Conservation (phyloP, 768 basidiomycete species). For the Calocera viscosa region DNA sequence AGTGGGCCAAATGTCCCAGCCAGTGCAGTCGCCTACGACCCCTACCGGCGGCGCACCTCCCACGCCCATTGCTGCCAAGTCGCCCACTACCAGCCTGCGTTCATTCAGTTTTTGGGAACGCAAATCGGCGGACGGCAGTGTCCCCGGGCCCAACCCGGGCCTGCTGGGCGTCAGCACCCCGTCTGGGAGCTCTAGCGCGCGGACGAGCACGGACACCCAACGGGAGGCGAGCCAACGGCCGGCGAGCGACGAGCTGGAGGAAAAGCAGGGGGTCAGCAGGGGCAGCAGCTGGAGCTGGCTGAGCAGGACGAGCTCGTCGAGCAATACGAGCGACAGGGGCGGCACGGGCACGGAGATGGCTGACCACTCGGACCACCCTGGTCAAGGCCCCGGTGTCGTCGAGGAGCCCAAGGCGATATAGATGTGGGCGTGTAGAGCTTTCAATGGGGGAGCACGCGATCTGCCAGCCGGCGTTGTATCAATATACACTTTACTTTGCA, state of each 20-base stretch:
- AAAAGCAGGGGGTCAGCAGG: neutral
- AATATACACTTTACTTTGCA: too few relatives aligned
- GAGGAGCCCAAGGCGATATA: too few relatives aligned
- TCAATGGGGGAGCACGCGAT: too few relatives aligned
- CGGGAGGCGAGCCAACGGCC: neutral
- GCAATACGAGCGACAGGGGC: neutral
- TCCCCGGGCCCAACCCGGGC: neutral
- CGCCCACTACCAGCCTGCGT: neutral
- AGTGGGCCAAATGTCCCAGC: neutral
- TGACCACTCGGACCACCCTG: too few relatives aligned
- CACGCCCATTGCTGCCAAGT: neutral
- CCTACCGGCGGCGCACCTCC: neutral
- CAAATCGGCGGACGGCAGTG: neutral
- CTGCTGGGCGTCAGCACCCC: neutral
- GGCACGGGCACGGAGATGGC: too few relatives aligned
- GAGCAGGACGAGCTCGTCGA: neutral
- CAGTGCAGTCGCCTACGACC: neutral
- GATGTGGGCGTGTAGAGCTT: too few relatives aligned
- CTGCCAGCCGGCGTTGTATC: too few relatives aligned
- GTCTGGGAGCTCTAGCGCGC: neutral
- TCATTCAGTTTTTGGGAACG: neutral
- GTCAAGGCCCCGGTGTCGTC: too few relatives aligned
- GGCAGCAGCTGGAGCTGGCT: conserved; percentile 6
- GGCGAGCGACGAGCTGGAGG: neutral
- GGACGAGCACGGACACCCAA: neutral